A percentile compares a stretch with the other conserved stretches of the same genome.
Evolutionary conservation across 768 basidiomycete genomes (phyloP).

Genomic region (Nidularia pulvinata): DNA sequence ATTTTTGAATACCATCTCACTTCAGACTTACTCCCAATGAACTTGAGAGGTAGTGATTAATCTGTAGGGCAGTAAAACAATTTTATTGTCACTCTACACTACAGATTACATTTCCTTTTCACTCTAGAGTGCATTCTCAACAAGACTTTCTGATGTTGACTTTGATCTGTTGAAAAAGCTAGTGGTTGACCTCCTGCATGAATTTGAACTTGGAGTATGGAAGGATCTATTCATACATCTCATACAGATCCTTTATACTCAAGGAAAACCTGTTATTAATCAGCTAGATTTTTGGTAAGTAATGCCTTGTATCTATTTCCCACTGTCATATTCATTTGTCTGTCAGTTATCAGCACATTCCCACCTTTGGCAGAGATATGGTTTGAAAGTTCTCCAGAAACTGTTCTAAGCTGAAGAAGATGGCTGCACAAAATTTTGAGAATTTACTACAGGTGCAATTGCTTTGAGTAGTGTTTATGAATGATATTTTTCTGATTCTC

Average conservation of each 20-base stretch:
- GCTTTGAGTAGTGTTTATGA: neutral
- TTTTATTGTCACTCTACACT: too few relatives aligned
- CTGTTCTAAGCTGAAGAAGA: constrained; percentile 27
- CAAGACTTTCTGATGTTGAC: neutral
- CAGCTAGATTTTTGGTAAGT: neutral
- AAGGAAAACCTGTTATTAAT: neutral
- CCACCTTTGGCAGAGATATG: constrained; percentile 19
- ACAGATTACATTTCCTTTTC: too few relatives aligned
- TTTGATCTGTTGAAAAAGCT: neutral
- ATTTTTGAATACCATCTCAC: too few relatives aligned
- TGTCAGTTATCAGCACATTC: constrained; percentile 19
- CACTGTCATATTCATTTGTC: too few relatives aligned
- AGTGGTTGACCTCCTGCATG: neutral
- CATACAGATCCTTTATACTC: neutral
- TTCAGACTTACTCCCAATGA: too few relatives aligned
- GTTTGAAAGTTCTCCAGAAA: constrained; percentile 25
- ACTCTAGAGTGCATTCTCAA: neutral
- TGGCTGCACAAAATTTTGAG: constrained; percentile 32
- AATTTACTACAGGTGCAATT: constrained; percentile 34
- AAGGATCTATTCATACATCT: neutral
- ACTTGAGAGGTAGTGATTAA: too few relatives aligned
- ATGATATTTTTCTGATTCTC: neutral
- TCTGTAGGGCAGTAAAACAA: too few relatives aligned
- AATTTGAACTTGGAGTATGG: neutral
- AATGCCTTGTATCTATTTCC: too few relatives aligned